Percentiles rank a stretch among this genome's conserved stretches.
These are phyloP conservation scores for Narthecium ossifragum DNA, from an alignment of 106 monocot species.

Conservation along the genomic window DNA sequence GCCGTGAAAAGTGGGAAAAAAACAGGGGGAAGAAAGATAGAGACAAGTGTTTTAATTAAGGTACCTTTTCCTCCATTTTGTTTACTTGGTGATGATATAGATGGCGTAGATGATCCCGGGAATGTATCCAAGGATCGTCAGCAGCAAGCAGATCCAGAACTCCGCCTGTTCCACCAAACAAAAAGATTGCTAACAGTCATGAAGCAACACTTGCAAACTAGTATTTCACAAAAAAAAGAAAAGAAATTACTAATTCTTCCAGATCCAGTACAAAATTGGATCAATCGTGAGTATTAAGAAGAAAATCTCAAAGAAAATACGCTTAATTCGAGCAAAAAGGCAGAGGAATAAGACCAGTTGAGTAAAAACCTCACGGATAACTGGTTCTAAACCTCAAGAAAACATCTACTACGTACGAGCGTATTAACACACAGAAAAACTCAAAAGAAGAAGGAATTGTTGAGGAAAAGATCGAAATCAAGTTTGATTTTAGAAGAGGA, in stretches of 20 bases:
- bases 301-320: background rate
- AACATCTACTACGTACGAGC: too few species aligned
- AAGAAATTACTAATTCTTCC: background rate
- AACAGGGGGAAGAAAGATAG: too few species aligned
- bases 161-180: background rate
- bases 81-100: background rate
- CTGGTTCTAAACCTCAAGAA: too few species aligned
- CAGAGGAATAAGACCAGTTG: background rate
- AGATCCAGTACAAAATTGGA: background rate
- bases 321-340: background rate
- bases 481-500: too few species aligned
- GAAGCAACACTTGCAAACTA: too few species aligned
- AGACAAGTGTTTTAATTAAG: too few species aligned
- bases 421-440: too few species aligned
- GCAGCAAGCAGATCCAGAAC: conserved; percentile 12
- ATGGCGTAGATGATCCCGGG: conserved; percentile 5
- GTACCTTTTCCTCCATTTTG: background rate
- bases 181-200: too few species aligned
- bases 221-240: background rate
- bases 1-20: too few species aligned
- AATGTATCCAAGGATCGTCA: conserved; percentile 1
- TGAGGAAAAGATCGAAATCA: too few species aligned
- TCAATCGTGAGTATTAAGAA: background rate
- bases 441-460: too few species aligned
- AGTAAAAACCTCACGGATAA: too few species aligned